Percentiles rank a stretch among this genome's conserved stretches.
phyloP scores from a whole-genome alignment of 169 alveolate species.

The Toxoplasma gondii region DNA sequence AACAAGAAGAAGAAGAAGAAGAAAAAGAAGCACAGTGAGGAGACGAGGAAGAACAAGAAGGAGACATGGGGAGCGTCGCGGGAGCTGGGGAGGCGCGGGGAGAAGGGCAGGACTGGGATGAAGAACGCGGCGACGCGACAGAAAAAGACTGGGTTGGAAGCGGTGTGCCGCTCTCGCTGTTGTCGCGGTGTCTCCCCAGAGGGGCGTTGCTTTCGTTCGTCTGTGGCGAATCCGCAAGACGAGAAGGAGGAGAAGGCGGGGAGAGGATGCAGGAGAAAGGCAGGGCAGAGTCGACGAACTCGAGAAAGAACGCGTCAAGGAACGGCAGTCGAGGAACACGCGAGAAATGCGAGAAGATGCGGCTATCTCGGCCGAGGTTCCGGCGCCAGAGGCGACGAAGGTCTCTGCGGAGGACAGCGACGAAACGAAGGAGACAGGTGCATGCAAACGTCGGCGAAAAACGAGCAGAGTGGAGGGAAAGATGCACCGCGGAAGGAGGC shows the following conservation, averaged over 20 bases:
- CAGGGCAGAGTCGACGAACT: constrained; percentile 26
- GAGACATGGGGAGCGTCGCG: not conserved
- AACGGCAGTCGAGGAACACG: constrained; percentile 62
- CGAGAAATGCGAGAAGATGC: constrained; percentile 9
- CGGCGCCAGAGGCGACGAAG: constrained; percentile 63
- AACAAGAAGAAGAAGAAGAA: no score
- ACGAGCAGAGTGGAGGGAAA: no score
- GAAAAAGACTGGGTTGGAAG: not conserved
- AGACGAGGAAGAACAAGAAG: no score
- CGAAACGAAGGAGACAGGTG: not conserved
- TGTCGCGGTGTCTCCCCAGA: not conserved
- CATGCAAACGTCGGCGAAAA: not conserved
- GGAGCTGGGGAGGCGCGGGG: not conserved
- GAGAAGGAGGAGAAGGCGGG: not conserved
- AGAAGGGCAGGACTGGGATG: not conserved
- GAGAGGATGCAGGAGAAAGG: not conserved
- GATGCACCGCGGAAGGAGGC: no score
- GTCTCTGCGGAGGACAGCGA: constrained; percentile 47
- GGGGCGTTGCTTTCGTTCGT: not conserved
- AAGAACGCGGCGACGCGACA: not conserved
- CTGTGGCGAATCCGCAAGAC: not conserved
- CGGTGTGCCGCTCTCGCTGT: not conserved
- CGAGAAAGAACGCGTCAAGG: constrained; percentile 45
- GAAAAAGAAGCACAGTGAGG: no score
- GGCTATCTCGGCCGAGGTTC: constrained; percentile 68